These are phyloP conservation scores for Hortiboletus campestris DNA, from an alignment of 768 basidiomycete genomes.

Conservation along the genomic window DNA sequence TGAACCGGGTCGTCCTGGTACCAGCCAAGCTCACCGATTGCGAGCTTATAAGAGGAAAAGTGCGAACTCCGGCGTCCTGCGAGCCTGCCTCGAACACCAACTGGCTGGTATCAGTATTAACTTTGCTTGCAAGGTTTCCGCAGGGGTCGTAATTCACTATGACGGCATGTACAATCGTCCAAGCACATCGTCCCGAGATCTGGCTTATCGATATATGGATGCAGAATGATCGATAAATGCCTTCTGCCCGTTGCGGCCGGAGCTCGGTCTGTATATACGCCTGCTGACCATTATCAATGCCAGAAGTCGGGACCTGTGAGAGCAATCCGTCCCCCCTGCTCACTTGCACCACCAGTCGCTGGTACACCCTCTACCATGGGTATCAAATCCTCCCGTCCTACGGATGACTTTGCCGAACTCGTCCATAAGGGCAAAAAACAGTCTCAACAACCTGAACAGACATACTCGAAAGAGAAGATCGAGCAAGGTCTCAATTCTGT, in stretches of 20 bases:
- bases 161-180: too few relatives aligned
- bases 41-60: too few relatives aligned
- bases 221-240: neutral
- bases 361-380: neutral
- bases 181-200: too few relatives aligned
- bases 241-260: neutral
- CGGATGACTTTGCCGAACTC: neutral
- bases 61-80: too few relatives aligned
- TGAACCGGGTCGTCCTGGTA: too few relatives aligned
- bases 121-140: too few relatives aligned
- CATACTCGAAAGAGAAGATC: slow-evolving; percentile 3
- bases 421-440: neutral
- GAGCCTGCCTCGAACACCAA: too few relatives aligned
- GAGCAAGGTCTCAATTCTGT: slow-evolving; percentile 3
- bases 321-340: neutral
- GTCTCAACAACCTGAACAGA: neutral
- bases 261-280: neutral
- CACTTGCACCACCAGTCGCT: neutral
- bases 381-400: neutral
- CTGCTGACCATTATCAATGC: neutral
- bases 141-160: too few relatives aligned
- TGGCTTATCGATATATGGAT: too few relatives aligned
- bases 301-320: neutral
- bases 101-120: too few relatives aligned
- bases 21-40: too few relatives aligned